These are phyloP conservation scores for Xylariaceae sp. DNA, from an alignment of 2,329 filamentous ascomycete genomes.

Conservation along the genomic window DNA sequence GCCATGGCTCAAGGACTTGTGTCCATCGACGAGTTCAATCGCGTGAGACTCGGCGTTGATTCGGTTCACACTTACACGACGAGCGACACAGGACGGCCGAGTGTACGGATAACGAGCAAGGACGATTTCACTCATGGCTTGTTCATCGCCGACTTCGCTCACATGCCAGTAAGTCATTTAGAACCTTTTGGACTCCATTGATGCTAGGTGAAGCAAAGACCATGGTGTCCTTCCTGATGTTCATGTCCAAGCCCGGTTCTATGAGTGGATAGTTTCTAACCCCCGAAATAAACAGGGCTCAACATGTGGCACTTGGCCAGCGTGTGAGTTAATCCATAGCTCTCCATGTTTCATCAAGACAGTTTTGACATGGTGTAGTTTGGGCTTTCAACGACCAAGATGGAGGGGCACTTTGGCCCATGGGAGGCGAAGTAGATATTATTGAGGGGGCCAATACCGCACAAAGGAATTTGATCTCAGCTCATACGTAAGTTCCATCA, in stretches of 20 bases:
- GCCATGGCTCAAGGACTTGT: constrained; percentile 40
- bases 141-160: constrained; percentile 66
- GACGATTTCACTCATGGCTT: constrained; percentile 61
- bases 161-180: constrained; percentile 54
- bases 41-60: constrained; percentile 46
- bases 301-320: constrained; percentile 69
- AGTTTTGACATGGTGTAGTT: constrained; percentile 34
- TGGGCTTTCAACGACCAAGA: constrained; percentile 42
- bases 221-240: too few species aligned
- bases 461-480: constrained; percentile 56
- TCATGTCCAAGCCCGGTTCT: too few species aligned
- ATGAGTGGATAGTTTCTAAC: too few species aligned
- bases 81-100: constrained; percentile 45
- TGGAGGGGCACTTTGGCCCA: constrained; percentile 54
- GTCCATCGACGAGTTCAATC: constrained; percentile 38
- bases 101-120: constrained; percentile 64
- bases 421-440: constrained; percentile 63
- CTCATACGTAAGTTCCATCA: constrained; percentile 49
- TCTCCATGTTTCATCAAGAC: not conserved
- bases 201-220: too few species aligned
- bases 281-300: constrained; percentile 35
- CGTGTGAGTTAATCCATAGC: constrained; percentile 47
- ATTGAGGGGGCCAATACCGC: constrained; percentile 65
- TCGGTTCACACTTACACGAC: constrained; percentile 34
- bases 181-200: too few species aligned